These are phyloP conservation scores for Candida yuanshanica DNA, from an alignment of 805 yeast genomes.

Conservation along the genomic window DNA sequence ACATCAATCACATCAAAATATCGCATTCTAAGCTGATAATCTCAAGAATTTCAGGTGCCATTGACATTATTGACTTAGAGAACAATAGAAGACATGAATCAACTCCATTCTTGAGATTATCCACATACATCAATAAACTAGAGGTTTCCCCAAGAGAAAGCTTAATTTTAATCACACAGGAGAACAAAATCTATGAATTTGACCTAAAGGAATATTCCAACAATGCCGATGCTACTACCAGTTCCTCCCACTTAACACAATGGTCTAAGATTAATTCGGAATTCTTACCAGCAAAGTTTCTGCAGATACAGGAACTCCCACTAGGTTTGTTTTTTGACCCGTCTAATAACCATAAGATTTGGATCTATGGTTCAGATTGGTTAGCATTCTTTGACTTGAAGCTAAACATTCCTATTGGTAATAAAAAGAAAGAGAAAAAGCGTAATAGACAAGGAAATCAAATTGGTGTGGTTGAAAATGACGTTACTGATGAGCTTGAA, in stretches of 20 bases:
- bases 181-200: constrained; percentile 71
- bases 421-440: constrained; percentile 27
- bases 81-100: constrained; percentile 21
- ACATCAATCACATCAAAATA: constrained; percentile 47
- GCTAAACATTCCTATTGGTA: constrained; percentile 44
- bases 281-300: constrained; percentile 60
- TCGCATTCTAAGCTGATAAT: constrained; percentile 46
- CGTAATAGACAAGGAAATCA: constrained; percentile 38
- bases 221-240: background rate
- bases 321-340: constrained; percentile 59
- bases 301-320: constrained; percentile 57
- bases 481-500: constrained; percentile 23
- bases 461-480: constrained; percentile 34
- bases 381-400: constrained; percentile 65
- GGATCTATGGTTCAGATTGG: constrained; percentile 92
- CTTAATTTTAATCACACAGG: constrained; percentile 62
- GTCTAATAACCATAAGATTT: constrained; percentile 40
- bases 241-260: constrained; percentile 39
- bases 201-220: constrained; percentile 24
- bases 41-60: constrained; percentile 58
- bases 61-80: constrained; percentile 43
- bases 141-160: constrained; percentile 47
- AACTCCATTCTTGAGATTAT: constrained; percentile 49
- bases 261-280: constrained; percentile 84
- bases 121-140: constrained; percentile 55